Evolutionary conservation across 805 yeast species (phyloP), one percentile per base, ranked within the genome.

Genomic region (Ogataea kodamae): DNA sequence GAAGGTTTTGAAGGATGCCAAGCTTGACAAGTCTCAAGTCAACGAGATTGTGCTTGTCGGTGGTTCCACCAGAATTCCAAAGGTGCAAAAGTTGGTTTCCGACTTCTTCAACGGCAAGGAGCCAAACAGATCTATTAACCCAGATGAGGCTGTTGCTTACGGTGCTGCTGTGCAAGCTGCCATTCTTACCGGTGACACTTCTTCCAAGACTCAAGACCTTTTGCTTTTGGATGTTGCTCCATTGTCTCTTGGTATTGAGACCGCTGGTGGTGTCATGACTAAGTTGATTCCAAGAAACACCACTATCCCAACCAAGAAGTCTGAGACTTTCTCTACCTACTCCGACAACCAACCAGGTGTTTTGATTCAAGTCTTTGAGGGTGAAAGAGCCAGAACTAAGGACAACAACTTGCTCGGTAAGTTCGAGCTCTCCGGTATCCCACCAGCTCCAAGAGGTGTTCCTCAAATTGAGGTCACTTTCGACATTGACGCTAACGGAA

Each of bases 101-200:
- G 97, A 89, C 68, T 88, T 80, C 81, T 88, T 89, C 78, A 85
- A 88, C 68, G 96, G 96, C 64, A 89, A 88, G 74, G 95, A 88
- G 71, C 95, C 95, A 69, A 86, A 86, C 75, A 84, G 80, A 72
- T 86, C 96, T 35, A 89, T 88, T 69, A 88, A 88, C 89, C 97
- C 97, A 54, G 97, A 88, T 75, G 97, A 88, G 76, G 97, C 97
- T 62, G 97, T 88, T 67, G 97, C 96, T 61, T 87, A 87, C 77
- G 97, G 97, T 81, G 97, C 97, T 60, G 97, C 97, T 61, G 97
- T 89, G 58, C 97, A 89, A 76, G 97, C 95, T 74, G 97, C 97
- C 64, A 86, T 90, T 18, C 21, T 35, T 28, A 15, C 38, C 20
- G 38, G 38, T 35, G 38, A 35, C 38, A 35, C 38, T 25, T 35